phyloP scores from a whole-genome alignment of 352 stramenopile species.

The Phytophthora brassicae region DNA sequence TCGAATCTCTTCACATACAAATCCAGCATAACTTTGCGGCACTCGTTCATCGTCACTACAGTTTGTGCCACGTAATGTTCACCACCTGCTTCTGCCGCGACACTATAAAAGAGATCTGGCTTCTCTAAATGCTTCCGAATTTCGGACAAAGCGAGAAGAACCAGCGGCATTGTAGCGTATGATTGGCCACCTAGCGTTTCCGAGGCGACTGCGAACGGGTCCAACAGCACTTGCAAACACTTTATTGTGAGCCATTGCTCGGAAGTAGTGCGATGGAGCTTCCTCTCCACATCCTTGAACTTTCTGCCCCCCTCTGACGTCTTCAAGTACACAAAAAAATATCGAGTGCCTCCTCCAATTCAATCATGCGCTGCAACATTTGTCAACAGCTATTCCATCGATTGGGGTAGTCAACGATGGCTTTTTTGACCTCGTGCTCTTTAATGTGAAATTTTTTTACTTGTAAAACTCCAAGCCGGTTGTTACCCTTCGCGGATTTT shows the following conservation, averaged over 20 bases:
- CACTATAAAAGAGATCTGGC: slow-evolving; percentile 8
- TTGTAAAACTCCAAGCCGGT: neutral
- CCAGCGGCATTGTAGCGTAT: slow-evolving; percentile 13
- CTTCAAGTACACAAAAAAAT: slow-evolving; percentile 5
- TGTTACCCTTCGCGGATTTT: slow-evolving; percentile 16
- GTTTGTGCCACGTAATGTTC: slow-evolving; percentile 4
- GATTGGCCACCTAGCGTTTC: neutral
- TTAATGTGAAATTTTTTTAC: neutral
- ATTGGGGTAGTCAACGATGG: slow-evolving; percentile 9
- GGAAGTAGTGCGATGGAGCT: neutral
- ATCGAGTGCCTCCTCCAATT: neutral
- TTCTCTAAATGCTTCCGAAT: neutral
- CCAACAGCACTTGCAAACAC: neutral
- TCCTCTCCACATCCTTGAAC: slow-evolving; percentile 7
- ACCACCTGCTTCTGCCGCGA: neutral
- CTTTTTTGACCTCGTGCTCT: neutral
- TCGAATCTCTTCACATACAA: slow-evolving; percentile 1
- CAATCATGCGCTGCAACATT: slow-evolving; percentile 11
- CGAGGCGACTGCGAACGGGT: neutral
- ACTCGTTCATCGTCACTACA: slow-evolving; percentile 20
- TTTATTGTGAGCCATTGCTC: slow-evolving; percentile 16
- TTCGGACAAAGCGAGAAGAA: neutral
- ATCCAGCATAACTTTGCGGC: neutral
- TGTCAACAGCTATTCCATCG: slow-evolving; percentile 17
- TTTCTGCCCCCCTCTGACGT: neutral